Evolutionary conservation across 2,329 filamentous ascomycete species (phyloP).

Genomic region (Zymoseptoria brevis): DNA sequence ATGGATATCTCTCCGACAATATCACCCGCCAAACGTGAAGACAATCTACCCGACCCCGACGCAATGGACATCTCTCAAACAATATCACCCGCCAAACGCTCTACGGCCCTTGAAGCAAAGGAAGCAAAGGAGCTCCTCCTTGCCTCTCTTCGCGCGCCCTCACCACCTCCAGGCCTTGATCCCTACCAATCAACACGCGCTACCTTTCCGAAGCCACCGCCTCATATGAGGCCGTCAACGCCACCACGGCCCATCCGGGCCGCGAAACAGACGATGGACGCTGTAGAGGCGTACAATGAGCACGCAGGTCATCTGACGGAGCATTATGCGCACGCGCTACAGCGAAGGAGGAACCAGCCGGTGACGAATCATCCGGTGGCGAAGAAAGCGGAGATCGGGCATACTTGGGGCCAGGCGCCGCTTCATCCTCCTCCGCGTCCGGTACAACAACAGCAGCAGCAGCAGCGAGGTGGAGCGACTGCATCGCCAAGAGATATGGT

Average conservation of each 20-base stretch:
- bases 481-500: slow-evolving; percentile 3
- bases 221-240: slow-evolving; percentile 7
- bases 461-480: not conserved
- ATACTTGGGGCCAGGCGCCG: not conserved
- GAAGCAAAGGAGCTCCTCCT: slow-evolving; percentile 4
- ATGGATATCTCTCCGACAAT: not conserved
- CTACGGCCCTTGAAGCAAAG: not conserved
- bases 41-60: not conserved
- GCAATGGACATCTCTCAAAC: slow-evolving; percentile 1
- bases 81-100: not conserved
- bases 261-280: slow-evolving; percentile 10
- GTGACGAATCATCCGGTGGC: not conserved
- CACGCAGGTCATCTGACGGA: slow-evolving; percentile 10
- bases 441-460: not conserved
- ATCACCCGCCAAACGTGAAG: not conserved
- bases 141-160: slow-evolving; percentile 12
- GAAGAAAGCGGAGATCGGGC: not conserved
- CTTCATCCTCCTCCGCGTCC: not conserved
- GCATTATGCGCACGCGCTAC: slow-evolving; percentile 15
- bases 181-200: not conserved
- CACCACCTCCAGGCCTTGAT: not conserved
- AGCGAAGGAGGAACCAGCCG: slow-evolving; percentile 1
- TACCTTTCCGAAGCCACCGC: not conserved
- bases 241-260: slow-evolving; percentile 7
- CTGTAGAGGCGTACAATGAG: slow-evolving; percentile 16